phyloP scores from a whole-genome alignment of 2,329 filamentous ascomycete genomes.

The Penicillium sp. region DNA sequence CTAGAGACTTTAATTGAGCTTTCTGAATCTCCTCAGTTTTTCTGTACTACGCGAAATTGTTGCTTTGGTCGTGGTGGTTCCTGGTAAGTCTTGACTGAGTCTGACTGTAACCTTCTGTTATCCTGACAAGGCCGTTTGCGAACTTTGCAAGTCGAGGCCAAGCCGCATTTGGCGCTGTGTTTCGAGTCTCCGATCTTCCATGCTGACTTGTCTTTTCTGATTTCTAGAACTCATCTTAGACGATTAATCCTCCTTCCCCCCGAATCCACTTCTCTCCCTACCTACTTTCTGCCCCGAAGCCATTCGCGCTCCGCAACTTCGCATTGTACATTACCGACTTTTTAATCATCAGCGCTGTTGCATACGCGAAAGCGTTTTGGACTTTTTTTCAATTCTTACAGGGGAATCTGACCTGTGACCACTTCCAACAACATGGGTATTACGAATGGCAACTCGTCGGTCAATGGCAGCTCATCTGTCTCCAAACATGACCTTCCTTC shows the following conservation, averaged over 20 bases:
- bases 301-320: constrained; percentile 16
- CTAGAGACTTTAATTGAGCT: not conserved
- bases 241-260: not conserved
- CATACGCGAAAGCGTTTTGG: constrained; percentile 11
- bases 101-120: constrained; percentile 1
- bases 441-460: constrained; percentile 34
- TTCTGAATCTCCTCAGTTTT: constrained; percentile 2
- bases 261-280: not conserved
- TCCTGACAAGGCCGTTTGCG: constrained; percentile 9
- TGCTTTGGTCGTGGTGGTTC: constrained; percentile 15
- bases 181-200: not conserved
- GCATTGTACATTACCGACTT: constrained; percentile 20
- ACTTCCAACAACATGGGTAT: constrained; percentile 37
- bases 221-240: not conserved
- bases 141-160: not conserved
- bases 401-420: constrained; percentile 30
- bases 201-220: constrained; percentile 2
- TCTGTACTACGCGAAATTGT: not conserved
- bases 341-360: constrained; percentile 21
- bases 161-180: constrained; percentile 6
- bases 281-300: constrained; percentile 6
- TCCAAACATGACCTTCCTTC: constrained; percentile 77
- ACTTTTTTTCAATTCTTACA: constrained; percentile 19
- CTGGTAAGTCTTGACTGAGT: too few relatives aligned
- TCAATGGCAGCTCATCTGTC: constrained; percentile 65